Evolutionary conservation across 2,329 filamentous ascomycete species (phyloP).

Genomic region (Plectosphaerella cucumerina): DNA sequence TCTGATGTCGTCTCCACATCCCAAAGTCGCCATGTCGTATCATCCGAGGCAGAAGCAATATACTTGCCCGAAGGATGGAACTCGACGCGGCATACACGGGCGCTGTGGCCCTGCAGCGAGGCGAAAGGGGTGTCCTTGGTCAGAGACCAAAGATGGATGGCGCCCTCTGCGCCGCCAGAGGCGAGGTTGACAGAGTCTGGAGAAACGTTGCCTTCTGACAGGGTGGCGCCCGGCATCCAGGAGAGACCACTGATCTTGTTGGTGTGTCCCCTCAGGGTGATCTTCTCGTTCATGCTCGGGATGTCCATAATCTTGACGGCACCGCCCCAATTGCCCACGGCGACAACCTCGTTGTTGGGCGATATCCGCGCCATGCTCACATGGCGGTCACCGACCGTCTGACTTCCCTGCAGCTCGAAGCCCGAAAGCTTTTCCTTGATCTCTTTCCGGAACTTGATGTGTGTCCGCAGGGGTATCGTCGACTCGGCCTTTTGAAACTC

Average conservation of each 20-base stretch:
- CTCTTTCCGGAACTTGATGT: slow-evolving; percentile 86
- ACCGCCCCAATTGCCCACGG: slow-evolving; percentile 90
- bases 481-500: slow-evolving; percentile 77
- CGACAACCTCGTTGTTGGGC: slow-evolving; percentile 77
- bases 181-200: slow-evolving; percentile 76
- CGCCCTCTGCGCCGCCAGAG: slow-evolving; percentile 83
- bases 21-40: slow-evolving; percentile 96
- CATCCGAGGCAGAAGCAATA: slow-evolving; percentile 88
- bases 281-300: slow-evolving; percentile 74
- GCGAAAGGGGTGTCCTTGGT: slow-evolving; percentile 79
- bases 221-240: slow-evolving; percentile 81
- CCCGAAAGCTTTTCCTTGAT: slow-evolving; percentile 77
- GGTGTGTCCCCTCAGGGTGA: slow-evolving; percentile 75
- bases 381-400: slow-evolving; percentile 86
- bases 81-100: slow-evolving; percentile 85
- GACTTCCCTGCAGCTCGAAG: slow-evolving; percentile 90
- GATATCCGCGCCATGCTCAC: slow-evolving; percentile 90
- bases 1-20: slow-evolving; percentile 84
- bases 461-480: slow-evolving; percentile 78
- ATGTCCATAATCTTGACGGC: slow-evolving; percentile 82
- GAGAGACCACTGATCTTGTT: slow-evolving; percentile 86
- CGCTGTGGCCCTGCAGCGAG: slow-evolving; percentile 77
- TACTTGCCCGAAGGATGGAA: slow-evolving; percentile 92
- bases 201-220: slow-evolving; percentile 67
- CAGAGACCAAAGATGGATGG: slow-evolving; percentile 87